phyloP scores from a whole-genome alignment of 2,329 filamentous ascomycete species.

The Calonectria multiphialidica region DNA sequence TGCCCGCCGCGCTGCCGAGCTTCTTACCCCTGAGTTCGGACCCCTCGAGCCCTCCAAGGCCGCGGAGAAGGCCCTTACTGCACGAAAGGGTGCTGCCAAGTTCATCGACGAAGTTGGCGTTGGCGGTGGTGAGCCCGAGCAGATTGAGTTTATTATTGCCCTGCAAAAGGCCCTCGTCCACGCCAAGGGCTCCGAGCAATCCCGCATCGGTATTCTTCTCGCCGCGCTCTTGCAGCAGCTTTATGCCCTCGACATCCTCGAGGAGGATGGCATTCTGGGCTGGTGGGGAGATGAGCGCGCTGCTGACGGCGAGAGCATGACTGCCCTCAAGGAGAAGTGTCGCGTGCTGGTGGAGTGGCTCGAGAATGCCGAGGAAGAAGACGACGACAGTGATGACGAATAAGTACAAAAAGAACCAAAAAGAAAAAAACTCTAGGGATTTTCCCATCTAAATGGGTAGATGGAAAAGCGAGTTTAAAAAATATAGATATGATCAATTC shows the following conservation, averaged over 20 bases:
- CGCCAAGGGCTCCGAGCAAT: slow-evolving; percentile 67
- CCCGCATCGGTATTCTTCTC: slow-evolving; percentile 72
- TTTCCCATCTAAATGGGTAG: slow-evolving; percentile 7
- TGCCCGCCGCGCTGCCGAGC: slow-evolving; percentile 81
- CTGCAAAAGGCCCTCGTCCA: slow-evolving; percentile 84
- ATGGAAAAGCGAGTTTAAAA: slow-evolving; percentile 11
- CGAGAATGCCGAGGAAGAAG: slow-evolving; percentile 81
- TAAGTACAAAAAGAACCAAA: slow-evolving; percentile 37
- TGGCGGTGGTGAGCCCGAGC: slow-evolving; percentile 77
- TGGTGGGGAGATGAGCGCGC: slow-evolving; percentile 89
- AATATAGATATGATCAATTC: background rate
- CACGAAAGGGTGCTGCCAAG: slow-evolving; percentile 63
- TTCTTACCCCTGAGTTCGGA: slow-evolving; percentile 66
- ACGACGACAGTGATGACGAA: slow-evolving; percentile 68
- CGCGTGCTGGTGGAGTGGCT: slow-evolving; percentile 86
- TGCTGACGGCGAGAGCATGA: slow-evolving; percentile 76
- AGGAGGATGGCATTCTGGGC: slow-evolving; percentile 87
- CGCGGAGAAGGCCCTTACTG: slow-evolving; percentile 70
- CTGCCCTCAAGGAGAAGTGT: slow-evolving; percentile 78
- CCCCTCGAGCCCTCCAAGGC: slow-evolving; percentile 72
- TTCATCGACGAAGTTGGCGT: slow-evolving; percentile 73
- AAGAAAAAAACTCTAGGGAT: background rate
- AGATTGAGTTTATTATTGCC: slow-evolving; percentile 86
- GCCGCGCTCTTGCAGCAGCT: slow-evolving; percentile 86
- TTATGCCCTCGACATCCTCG: slow-evolving; percentile 85